Base-by-base conservation (phyloP, 2,329 filamentous ascomycete genomes). In the Kalaharituber pfeilii region DNA sequence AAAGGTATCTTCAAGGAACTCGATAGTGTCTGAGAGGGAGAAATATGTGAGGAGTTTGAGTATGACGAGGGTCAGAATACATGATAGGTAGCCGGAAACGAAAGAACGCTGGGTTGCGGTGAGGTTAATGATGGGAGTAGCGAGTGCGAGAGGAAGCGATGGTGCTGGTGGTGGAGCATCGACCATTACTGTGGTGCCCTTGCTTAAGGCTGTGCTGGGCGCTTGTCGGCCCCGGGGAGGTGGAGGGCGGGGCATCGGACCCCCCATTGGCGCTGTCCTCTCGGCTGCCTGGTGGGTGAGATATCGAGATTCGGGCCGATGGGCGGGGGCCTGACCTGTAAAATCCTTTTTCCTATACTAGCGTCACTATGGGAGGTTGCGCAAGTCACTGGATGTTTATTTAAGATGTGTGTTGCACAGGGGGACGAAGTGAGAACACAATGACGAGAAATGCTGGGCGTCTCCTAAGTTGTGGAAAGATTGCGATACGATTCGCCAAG, bases 201-300 rank as follows among this genome's bases (percentile, higher is more conserved):
- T 18, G 33, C 13, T 18, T 13, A 15, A 13, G 15, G 33, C 20
- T 39, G 33, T 39, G 49, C 18, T 29, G 45, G 25, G 52, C 39
- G 22, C 53, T 49, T 2, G 51, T 51, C 42, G 57, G 57, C 27
- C 55, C 53, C 49, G 57, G 57, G 22, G 20, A 56, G 56, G 5
- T 52, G 53, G 26, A 56, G 57, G 36, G 54, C 51, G 18, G 49
- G 55, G 50, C 44, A 49, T 56, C 29, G 51, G 33, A 13, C 33
- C 33, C 33, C 33, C 51, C 30, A 45, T 42, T 29, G 56, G 28
- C n/a, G n/a, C n/a, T n/a, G n/a, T n/a, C n/a, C n/a, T n/a, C n/a
- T n/a, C n/a, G n/a, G n/a, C n/a, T n/a, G n/a, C n/a, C n/a, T n/a
- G n/a, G n/a, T n/a, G n/a, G n/a, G n/a, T n/a, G n/a, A n/a, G n/a